phyloP scores from a whole-genome alignment of 257 asterid genomes.

The Verbascum thapsus region DNA sequence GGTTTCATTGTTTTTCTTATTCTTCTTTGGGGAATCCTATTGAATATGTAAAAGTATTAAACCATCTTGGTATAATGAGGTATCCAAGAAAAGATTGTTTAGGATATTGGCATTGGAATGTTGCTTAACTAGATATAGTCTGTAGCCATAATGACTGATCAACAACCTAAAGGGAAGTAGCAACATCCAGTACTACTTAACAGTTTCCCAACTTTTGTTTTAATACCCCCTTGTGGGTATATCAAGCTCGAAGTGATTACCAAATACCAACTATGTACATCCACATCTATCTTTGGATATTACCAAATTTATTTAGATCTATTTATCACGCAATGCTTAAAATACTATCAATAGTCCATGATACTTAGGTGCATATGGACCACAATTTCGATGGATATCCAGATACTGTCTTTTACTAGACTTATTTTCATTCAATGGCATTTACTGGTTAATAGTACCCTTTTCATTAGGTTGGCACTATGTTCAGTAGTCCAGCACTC shows the following conservation, averaged over 20 bases:
- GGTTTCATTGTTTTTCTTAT: background rate
- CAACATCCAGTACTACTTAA: background rate
- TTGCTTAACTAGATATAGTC: background rate
- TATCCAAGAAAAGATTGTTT: background rate
- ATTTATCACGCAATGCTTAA: too few relatives aligned
- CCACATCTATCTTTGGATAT: background rate
- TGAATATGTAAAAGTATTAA: background rate
- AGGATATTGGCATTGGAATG: background rate
- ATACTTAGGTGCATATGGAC: too few relatives aligned
- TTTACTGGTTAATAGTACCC: background rate
- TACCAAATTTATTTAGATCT: background rate
- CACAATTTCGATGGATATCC: conserved; percentile 1
- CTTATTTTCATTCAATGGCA: background rate
- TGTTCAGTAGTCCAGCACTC: background rate
- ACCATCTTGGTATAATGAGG: conserved; percentile 5
- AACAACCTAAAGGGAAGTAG: background rate
- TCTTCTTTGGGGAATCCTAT: background rate
- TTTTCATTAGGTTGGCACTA: background rate
- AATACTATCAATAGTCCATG: too few relatives aligned
- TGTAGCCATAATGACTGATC: conserved; percentile 8
- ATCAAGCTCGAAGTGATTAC: background rate
- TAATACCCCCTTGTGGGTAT: background rate
- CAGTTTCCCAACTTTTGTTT: background rate
- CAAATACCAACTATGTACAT: background rate
- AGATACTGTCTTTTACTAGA: conserved; percentile 5